Percentiles rank a stretch among this genome's conserved stretches.
phyloP scores from a whole-genome alignment of 495 filamentous ascomycete species.

The Endocarpon pusillum region DNA sequence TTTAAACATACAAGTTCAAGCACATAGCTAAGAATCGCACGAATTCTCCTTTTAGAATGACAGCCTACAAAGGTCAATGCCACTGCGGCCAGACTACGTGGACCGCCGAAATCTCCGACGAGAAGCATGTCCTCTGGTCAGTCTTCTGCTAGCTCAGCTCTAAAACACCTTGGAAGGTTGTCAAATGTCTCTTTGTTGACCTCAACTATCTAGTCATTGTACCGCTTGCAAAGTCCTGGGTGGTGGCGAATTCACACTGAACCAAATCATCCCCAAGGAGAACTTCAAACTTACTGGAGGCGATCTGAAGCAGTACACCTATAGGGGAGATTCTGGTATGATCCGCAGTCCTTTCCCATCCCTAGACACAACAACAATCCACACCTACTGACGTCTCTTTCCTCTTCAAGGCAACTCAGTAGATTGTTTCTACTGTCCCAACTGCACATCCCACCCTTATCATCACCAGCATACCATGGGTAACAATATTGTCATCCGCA shows the following conservation, averaged over 20 bases:
- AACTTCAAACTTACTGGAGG: slow-evolving; percentile 29
- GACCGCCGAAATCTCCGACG: slow-evolving; percentile 25
- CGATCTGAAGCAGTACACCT: slow-evolving; percentile 28
- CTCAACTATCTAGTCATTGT: slow-evolving; percentile 32
- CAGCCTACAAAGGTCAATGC: slow-evolving; percentile 30
- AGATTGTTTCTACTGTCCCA: slow-evolving; percentile 36
- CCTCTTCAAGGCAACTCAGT: too few species aligned
- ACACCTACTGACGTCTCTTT: slow-evolving; percentile 17
- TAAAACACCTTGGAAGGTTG: too few species aligned
- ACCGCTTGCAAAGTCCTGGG: slow-evolving; percentile 32
- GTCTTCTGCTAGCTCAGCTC: too few species aligned
- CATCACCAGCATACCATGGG: slow-evolving; percentile 34
- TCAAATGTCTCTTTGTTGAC: neutral
- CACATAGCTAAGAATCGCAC: too few species aligned
- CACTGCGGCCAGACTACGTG: slow-evolving; percentile 33
- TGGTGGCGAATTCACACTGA: slow-evolving; percentile 30
- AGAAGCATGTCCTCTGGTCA: slow-evolving; percentile 29
- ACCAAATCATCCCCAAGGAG: slow-evolving; percentile 29
- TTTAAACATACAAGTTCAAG: too few species aligned
- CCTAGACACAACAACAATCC: neutral
- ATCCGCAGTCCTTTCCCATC: neutral
- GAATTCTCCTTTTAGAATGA: too few species aligned
- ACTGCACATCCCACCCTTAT: slow-evolving; percentile 33
- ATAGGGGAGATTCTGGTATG: slow-evolving; percentile 32
- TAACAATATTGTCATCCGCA: slow-evolving; percentile 31